A percentile compares a stretch with the other conserved stretches of the same genome.
Conservation (phyloP, 2,329 filamentous ascomycete species). For the Fusarium gaditjirri region DNA sequence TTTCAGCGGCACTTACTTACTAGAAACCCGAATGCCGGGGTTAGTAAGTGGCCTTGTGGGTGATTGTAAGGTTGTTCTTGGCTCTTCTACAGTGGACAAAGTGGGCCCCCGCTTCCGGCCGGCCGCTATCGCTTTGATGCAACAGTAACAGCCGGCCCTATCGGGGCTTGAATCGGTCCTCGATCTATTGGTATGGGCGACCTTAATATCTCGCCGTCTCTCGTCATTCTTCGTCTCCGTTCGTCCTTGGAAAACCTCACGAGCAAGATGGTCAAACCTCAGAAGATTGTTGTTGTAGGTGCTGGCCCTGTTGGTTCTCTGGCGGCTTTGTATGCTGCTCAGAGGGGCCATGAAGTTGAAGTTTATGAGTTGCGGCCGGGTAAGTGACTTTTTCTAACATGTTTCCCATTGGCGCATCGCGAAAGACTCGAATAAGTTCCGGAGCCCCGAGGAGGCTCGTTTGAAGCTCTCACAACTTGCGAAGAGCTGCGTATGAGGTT, state of each 20-base stretch:
- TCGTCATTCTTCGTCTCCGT: slow-evolving; percentile 28
- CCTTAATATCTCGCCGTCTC: slow-evolving; percentile 9
- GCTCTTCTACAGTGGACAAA: slow-evolving; percentile 4
- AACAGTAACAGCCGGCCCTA: slow-evolving; percentile 26
- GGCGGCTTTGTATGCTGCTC: slow-evolving; percentile 91
- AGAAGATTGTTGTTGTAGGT: slow-evolving; percentile 86
- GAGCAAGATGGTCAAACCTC: slow-evolving; percentile 51
- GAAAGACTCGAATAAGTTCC: slow-evolving; percentile 1
- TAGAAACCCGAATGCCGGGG: slow-evolving; percentile 15
- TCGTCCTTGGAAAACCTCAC: slow-evolving; percentile 37
- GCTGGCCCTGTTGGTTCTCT: slow-evolving; percentile 94
- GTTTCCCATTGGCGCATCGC: slow-evolving; percentile 3
- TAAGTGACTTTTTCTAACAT: slow-evolving; percentile 58
- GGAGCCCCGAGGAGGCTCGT: not conserved
- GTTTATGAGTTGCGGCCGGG: slow-evolving; percentile 93
- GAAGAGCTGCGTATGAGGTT: not conserved
- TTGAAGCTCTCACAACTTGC: not conserved
- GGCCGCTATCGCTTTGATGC: slow-evolving; percentile 35
- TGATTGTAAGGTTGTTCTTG: not conserved
- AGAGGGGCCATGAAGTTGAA: slow-evolving; percentile 88
- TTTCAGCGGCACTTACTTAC: not conserved
- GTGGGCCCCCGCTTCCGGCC: slow-evolving; percentile 29
- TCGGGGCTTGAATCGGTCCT: slow-evolving; percentile 24
- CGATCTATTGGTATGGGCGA: slow-evolving; percentile 20
- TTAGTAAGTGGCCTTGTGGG: slow-evolving; percentile 5